Percentiles rank a stretch among this genome's conserved stretches.
These are phyloP conservation scores for Leccinum variicolor DNA, from an alignment of 768 basidiomycete species.

Conservation along the genomic window DNA sequence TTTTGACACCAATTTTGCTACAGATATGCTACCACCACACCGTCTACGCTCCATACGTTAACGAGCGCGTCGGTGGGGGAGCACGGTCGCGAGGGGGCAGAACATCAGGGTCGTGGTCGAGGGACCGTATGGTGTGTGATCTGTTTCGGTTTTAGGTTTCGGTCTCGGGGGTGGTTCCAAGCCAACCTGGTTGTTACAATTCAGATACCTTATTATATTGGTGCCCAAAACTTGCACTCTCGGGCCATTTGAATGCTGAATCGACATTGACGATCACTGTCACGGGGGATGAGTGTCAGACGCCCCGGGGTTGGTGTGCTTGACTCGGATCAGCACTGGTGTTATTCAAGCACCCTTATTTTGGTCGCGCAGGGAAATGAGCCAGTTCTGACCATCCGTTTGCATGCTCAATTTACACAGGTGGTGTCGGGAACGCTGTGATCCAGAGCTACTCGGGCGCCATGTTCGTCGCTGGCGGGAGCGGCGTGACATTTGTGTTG, in stretches of 20 bases:
- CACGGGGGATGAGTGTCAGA: too few relatives aligned
- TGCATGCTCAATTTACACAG: slow-evolving; percentile 23
- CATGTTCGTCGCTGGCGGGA: slow-evolving; percentile 69
- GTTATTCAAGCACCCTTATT: neutral
- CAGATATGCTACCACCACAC: slow-evolving; percentile 53
- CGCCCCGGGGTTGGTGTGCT: too few relatives aligned
- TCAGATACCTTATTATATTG: too few relatives aligned
- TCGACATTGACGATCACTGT: too few relatives aligned
- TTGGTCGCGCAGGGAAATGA: neutral
- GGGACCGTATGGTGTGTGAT: slow-evolving; percentile 26
- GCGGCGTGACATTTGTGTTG: slow-evolving; percentile 71
- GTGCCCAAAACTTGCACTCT: too few relatives aligned
- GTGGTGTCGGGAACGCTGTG: slow-evolving; percentile 60
- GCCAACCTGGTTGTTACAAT: too few relatives aligned
- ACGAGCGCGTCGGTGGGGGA: too few relatives aligned
- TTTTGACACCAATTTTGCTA: neutral
- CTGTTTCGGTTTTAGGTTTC: too few relatives aligned
- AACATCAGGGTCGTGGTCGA: too few relatives aligned
- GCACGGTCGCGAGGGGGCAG: too few relatives aligned
- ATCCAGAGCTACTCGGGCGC: slow-evolving; percentile 65
- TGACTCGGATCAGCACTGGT: too few relatives aligned
- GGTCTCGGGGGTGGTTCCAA: neutral
- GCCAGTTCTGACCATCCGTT: neutral
- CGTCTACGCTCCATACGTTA: slow-evolving; percentile 45
- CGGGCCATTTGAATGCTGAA: too few relatives aligned